These are phyloP conservation scores for Ceratocystis colombiana DNA, from an alignment of 2,329 filamentous ascomycete genomes.

Conservation along the genomic window DNA sequence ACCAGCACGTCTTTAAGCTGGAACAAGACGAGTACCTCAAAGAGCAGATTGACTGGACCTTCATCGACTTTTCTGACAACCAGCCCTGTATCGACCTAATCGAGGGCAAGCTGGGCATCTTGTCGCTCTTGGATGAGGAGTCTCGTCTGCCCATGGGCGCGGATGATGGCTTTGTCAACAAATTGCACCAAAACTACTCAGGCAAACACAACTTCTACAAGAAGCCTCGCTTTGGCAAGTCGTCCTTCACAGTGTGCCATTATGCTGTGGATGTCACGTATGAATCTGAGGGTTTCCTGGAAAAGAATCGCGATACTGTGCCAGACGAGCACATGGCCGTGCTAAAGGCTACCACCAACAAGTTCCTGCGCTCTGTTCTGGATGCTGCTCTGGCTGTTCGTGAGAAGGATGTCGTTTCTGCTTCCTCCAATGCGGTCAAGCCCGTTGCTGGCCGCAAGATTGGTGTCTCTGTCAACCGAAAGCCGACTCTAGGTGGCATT, in stretches of 20 bases:
- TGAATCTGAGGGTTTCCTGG: slow-evolving; percentile 97
- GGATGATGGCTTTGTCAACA: slow-evolving; percentile 92
- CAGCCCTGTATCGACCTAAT: slow-evolving; percentile 98
- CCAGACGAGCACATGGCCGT: slow-evolving; percentile 97
- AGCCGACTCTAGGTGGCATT: slow-evolving; percentile 93
- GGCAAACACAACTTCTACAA: slow-evolving; percentile 97
- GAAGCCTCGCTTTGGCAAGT: slow-evolving; percentile 96
- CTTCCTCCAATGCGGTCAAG: slow-evolving; percentile 62
- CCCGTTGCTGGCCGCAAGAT: slow-evolving; percentile 74
- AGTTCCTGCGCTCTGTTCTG: slow-evolving; percentile 73
- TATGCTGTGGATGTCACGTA: slow-evolving; percentile 98
- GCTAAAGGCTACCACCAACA: slow-evolving; percentile 70
- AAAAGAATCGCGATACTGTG: slow-evolving; percentile 98
- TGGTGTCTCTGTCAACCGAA: slow-evolving; percentile 84
- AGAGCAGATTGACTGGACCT: slow-evolving; percentile 97
- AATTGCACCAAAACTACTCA: slow-evolving; percentile 85
- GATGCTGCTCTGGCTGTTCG: slow-evolving; percentile 76
- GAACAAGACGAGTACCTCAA: slow-evolving; percentile 96
- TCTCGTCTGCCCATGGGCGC: slow-evolving; percentile 94
- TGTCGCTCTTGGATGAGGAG: slow-evolving; percentile 90
- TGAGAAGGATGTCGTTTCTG: slow-evolving; percentile 69
- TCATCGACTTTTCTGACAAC: slow-evolving; percentile 98
- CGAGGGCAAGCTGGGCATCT: slow-evolving; percentile 87
- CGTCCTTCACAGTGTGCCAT: slow-evolving; percentile 94
- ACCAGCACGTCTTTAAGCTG: slow-evolving; percentile 97